Base-by-base conservation (phyloP, 2,329 filamentous ascomycete species). In the Botrytis tulipae region DNA sequence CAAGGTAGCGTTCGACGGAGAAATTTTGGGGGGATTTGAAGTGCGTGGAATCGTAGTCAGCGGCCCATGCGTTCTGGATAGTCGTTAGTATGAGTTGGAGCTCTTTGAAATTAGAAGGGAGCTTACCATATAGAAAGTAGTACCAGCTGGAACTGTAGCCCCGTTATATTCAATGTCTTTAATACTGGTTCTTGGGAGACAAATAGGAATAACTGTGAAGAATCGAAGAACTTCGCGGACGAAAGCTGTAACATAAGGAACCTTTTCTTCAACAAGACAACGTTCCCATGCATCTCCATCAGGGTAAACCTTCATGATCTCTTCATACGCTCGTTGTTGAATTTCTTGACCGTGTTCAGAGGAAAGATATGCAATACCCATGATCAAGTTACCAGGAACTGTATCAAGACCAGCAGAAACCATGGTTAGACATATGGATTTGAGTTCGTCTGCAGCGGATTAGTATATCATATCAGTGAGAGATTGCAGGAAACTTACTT, bases 361-460 rank as follows among this genome's bases (percentile, higher is more conserved):
- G n/a, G 91, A 88, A 3, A 96, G 86, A 77, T 92, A 93, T 3
- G 91, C 93, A 62, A 95, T 88, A 20, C 91, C 90, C 91, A 94
- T 93, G 78, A 94, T 91, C 16, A 95, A 83, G 75, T 94, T 95
- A 18, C 90, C 92, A 0, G 93, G 92, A 1, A 96, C 91, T 0
- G 93, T 96, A 80, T 96, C 93, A 25, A 95, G 87, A 29, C 93
- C 93, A 0, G 92, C 93, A 1, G 91, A 92, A 0, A 95, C 91
- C 88, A 95, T 94, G 37, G 92, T 94, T 37, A 96, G 83, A 80
- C 93, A 93, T 77, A 96, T 93, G 4, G 91, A 93, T 82, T 92
- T 93, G 68, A 95, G 86, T 81, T 95, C 93, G 20, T 88, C 91
- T 92, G 71, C 9, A 5, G 75, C 81, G 35, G 80, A 80, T 85